Conservation (phyloP, 192 early-diverging fungal species). For the Paraglomus occultum region DNA sequence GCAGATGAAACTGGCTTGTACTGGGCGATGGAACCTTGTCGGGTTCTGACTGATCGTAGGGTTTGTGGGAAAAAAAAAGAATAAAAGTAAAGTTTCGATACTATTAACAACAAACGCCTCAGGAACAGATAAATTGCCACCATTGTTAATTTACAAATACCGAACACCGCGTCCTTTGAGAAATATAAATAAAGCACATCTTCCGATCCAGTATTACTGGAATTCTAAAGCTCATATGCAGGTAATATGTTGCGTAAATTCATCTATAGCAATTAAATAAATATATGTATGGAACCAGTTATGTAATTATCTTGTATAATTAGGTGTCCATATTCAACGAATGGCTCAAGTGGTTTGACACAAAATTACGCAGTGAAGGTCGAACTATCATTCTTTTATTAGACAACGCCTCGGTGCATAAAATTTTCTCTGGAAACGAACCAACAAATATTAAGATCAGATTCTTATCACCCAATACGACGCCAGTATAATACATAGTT, state of each 20-base stretch:
- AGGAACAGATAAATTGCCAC: background rate
- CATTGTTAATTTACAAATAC: slow-evolving; percentile 1
- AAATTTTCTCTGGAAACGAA: too few species aligned
- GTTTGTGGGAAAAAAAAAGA: background rate
- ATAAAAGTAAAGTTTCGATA: background rate
- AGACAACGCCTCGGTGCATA: background rate
- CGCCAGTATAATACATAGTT: background rate
- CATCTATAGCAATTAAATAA: background rate
- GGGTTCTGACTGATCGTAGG: too few species aligned
- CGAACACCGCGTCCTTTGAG: background rate
- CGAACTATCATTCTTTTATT: too few species aligned
- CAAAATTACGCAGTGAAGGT: too few species aligned
- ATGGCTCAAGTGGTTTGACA: too few species aligned
- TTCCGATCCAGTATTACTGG: slow-evolving; percentile 5
- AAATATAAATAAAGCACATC: background rate
- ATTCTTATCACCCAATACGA: too few species aligned
- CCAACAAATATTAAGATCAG: too few species aligned
- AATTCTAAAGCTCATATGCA: background rate
- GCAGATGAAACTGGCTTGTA: too few species aligned
- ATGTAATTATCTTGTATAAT: background rate
- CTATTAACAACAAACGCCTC: background rate
- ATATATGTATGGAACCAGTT: background rate
- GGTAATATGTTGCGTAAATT: background rate
- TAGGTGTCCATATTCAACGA: background rate
- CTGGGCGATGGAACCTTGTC: too few species aligned